Base-by-base conservation (phyloP, 2,329 filamentous ascomycete genomes). In the Scortechinia acanthostroma region DNA sequence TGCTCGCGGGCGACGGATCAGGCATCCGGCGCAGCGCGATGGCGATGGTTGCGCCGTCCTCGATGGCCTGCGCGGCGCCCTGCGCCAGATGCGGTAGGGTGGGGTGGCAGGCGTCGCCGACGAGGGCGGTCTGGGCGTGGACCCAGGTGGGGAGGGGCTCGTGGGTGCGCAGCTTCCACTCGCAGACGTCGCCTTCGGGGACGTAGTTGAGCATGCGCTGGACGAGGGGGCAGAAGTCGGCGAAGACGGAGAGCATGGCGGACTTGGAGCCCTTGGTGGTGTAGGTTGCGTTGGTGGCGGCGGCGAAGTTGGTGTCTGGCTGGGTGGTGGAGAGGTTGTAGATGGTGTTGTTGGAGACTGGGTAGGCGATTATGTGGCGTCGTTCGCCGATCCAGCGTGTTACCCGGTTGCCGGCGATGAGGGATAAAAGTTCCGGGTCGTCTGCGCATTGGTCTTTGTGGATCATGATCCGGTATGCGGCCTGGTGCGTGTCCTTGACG, bases 401-500 rank as follows among this genome's bases (percentile, higher is more conserved):
- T 2, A 85, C 85, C 43, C 74, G 69, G 54, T 88, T 76, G 37
- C 73, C 70, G 52, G 87, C 77, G 19, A 91, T 69, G 6, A 90
- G 71, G n/a, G 65, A 71, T 45, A 83, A 66, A 42, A 89, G 68
- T 50, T 87, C 83, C 0, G 83, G 74, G 52, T 90, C 84, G 19
- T 74, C 52, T 46, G 71, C 62, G 76, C 91, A 85, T 47, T 83
- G 71, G 22, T 77, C 72, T 13, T 86, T 77, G 1, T 74, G 76
- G 16, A 91, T 71, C 77, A 91, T 85, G 61, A 91, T 87, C 13
- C 86, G 77, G 66, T 91, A 91, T 2, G 85, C 84, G 0, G 87
- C 86, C 63, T 90, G 83, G 3, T 83, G 79, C 0, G 86, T 88
- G 48, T 88, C 83, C 48, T 79, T 68, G 52, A 83, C 76, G 45